Conservation (phyloP, 306 rosid species). For the Cicer judaicum region DNA sequence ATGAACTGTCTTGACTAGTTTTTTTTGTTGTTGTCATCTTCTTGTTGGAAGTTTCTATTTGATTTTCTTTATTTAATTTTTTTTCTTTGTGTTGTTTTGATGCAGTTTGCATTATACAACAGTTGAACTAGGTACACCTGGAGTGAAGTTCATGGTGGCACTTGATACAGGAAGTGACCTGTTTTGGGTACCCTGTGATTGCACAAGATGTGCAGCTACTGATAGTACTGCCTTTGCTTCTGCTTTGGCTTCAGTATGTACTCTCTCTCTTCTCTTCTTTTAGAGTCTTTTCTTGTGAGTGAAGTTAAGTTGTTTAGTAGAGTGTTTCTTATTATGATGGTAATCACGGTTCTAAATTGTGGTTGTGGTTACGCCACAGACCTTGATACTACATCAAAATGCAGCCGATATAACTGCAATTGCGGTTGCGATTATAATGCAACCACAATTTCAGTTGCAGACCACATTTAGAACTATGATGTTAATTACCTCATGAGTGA, state of each 20-base stretch:
- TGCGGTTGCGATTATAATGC: no score
- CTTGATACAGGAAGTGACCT: conserved; percentile 95
- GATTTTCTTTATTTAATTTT: conserved; percentile 35
- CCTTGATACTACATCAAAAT: no score
- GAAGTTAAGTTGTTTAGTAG: no score
- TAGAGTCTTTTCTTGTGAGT: background rate
- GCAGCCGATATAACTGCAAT: no score
- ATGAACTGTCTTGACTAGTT: conserved; percentile 21
- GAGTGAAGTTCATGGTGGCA: conserved; percentile 93
- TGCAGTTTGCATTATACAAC: conserved; percentile 92
- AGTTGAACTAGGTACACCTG: conserved; percentile 89
- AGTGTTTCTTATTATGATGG: no score
- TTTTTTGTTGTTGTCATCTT: background rate
- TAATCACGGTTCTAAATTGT: no score
- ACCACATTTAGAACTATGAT: no score
- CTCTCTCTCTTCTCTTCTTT: conserved; percentile 13
- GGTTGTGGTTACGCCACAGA: no score
- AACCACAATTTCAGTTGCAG: no score
- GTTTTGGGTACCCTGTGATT: conserved; percentile 97
- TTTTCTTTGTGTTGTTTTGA: background rate
- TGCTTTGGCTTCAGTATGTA: conserved; percentile 62
- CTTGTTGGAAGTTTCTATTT: conserved; percentile 6
- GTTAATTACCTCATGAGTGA: background rate
- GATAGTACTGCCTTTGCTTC: conserved; percentile 59
- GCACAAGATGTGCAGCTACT: conserved; percentile 72